Conservation (phyloP, 257 asterid genomes). For the Jacaranda copaia region DNA sequence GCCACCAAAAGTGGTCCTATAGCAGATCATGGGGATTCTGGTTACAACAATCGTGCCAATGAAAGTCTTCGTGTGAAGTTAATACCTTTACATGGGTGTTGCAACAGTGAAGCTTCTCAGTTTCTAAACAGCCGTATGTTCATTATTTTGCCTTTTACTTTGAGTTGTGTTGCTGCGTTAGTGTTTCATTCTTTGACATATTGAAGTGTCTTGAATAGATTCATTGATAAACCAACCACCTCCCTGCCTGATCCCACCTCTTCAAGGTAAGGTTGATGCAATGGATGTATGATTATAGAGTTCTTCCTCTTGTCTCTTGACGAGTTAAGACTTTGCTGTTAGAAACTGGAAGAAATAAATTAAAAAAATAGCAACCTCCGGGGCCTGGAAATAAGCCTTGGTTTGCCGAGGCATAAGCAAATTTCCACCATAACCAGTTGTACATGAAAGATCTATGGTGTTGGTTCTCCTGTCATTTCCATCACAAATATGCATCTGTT, state of each 20-base stretch:
- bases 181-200: constrained; percentile 1
- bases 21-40: constrained; percentile 63
- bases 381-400: constrained; percentile 27
- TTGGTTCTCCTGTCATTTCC: constrained; percentile 10
- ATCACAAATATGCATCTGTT: not conserved
- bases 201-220: constrained; percentile 8
- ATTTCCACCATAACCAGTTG: constrained; percentile 25
- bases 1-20: constrained; percentile 54
- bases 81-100: constrained; percentile 74
- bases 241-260: not conserved
- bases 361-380: constrained; percentile 4
- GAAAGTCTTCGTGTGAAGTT: constrained; percentile 55
- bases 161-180: constrained; percentile 31
- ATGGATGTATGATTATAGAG: not conserved
- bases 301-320: not conserved
- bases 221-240: constrained; percentile 6
- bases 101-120: constrained; percentile 75
- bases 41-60: constrained; percentile 51
- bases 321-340: constrained; percentile 4
- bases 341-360: not conserved
- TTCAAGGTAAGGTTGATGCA: constrained; percentile 23
- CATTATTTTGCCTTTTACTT: constrained; percentile 11
- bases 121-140: constrained; percentile 75
- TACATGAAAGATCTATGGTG: not conserved
- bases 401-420: constrained; percentile 11